Evolutionary conservation across 1,139 yeast genomes (phyloP).

Genomic region (Candida pseudoviswanathii): DNA sequence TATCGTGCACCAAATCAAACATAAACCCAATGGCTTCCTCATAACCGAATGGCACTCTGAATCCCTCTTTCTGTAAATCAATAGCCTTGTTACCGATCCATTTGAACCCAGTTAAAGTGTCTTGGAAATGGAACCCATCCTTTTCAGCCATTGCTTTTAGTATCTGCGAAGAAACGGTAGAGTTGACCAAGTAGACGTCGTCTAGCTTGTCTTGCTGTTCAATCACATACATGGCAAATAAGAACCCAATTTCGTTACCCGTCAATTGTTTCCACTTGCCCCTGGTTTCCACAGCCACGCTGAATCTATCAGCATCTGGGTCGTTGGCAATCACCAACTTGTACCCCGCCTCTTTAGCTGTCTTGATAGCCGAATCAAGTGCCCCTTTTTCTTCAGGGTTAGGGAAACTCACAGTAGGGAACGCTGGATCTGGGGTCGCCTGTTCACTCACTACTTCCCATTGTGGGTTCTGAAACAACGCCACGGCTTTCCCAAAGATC

Average conservation of each 20-base stretch:
- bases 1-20: conserved; percentile 86
- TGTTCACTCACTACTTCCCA: conserved; percentile 57
- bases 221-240: conserved; percentile 71
- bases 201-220: conserved; percentile 35
- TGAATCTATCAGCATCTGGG: conserved; percentile 95
- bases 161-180: conserved; percentile 91
- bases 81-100: conserved; percentile 95
- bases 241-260: conserved; percentile 87
- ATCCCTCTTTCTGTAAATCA: conserved; percentile 66
- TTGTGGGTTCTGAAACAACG: conserved; percentile 32
- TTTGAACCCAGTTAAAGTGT: conserved; percentile 93
- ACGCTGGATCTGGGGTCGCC: conserved; percentile 75
- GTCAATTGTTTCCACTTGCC: conserved; percentile 76
- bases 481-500: conserved; percentile 37
- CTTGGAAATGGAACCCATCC: conserved; percentile 66
- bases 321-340: conserved; percentile 81
- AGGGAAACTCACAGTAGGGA: conserved; percentile 86
- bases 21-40: conserved; percentile 97
- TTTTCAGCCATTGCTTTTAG: conserved; percentile 66
- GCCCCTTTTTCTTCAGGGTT: conserved; percentile 98
- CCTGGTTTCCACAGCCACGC: conserved; percentile 61
- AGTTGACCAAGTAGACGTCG: conserved; percentile 68
- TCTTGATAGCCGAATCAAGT: conserved; percentile 63
- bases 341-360: conserved; percentile 50
- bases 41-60: conserved; percentile 79